Evolutionary conservation across 331 rosid genomes (phyloP), one percentile per base, ranked within the genome.

Genomic region (Phaseolus coccineus): DNA sequence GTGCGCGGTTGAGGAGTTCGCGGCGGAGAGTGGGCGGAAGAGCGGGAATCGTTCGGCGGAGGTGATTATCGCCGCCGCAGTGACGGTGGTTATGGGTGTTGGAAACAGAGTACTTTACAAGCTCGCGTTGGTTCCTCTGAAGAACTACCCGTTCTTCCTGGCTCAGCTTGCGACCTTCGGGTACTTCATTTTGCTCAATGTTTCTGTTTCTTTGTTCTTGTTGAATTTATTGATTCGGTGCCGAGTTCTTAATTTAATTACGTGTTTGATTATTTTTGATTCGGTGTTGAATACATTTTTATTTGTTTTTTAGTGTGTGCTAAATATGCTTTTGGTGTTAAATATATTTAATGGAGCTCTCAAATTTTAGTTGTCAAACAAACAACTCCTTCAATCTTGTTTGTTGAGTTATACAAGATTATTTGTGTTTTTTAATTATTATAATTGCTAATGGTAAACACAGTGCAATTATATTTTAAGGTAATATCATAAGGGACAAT

Each of bases 101-200:
- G 98, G 89, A 12, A 93, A 93, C 73, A 85, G 98, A 11, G 98
- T 93, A 19, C 35, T 90, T 74, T 91, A 93, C 74, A 93, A 93
- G 86, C 90, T 93, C 15, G 98, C 98, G 47, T 81, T 93, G 90
- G 90, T 93, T 72, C 98, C 98, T 42, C 79, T 93, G 56, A 91
- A 91, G 76, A 91, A 84, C 30, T 93, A 91, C 50, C 98, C 97
- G 3, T 93, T 93, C 91, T 93, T 93, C 82, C 93, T 93, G 39
- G 93, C 98, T 44, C 97, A 93, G 92, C 90, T 93, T 64, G 95
- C 98, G 24, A 91, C 98, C 64, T 81, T 90, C 87, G 97, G 95
- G 97, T 93, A 88, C 85, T 77, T 62, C 16, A 3, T 30, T 61
- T 44, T 44, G 3, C 13, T 66, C 33, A 10, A 42, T 66, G 10